Evolutionary conservation across 768 basidiomycete genomes (phyloP), one percentile per base, ranked within the genome.

Genomic region (Lanmaoa rubissima): DNA sequence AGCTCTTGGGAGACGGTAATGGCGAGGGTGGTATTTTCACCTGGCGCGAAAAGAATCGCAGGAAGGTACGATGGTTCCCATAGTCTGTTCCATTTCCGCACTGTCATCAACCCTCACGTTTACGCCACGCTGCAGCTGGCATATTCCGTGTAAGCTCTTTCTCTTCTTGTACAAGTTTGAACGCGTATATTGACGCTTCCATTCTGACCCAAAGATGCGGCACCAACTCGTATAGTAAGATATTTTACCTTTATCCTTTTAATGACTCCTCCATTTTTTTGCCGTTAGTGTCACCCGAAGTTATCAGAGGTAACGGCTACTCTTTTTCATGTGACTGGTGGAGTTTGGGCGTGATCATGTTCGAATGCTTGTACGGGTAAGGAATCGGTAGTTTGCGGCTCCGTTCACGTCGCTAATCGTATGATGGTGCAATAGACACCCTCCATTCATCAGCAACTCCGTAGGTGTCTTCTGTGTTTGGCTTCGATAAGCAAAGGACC

Each of bases 291-390:
- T 92, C 90, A 10, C 92, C 91, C 42, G 91, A 93, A 71, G 92
- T 93, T 45, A 92, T 94, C 68, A 84, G 90, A 63, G 90, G 90
- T 21, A 89, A 92, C 68, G 95, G 94, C 26, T 98, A 98, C 73
- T 85, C 88, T 39, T 95, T 91, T 74, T 90, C 88, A 36, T 96
- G 94, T 69, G 96, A 98, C 69, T 98, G 94, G 94, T 99, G 96
- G 96, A 93, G 90, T 74, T 82, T 98, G 45, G 95, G 94, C 13
- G 90, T 97, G 53, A 98, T 99, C 70, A 91, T 94, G 86, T 98
- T 88, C 67, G 94, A 98, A 73, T 94, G 92, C 70, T 78, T 97
- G 71, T 95, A 94, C 66, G 92, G 90, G 89, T 92, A 70, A 61
- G 85, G 78, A 48, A 57, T 69, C 61, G 53, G 65, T 63, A 19